Percentiles rank a stretch among this genome's conserved stretches.
Conservation (phyloP, 768 basidiomycete species). For the Holtermannia corniformis region DNA sequence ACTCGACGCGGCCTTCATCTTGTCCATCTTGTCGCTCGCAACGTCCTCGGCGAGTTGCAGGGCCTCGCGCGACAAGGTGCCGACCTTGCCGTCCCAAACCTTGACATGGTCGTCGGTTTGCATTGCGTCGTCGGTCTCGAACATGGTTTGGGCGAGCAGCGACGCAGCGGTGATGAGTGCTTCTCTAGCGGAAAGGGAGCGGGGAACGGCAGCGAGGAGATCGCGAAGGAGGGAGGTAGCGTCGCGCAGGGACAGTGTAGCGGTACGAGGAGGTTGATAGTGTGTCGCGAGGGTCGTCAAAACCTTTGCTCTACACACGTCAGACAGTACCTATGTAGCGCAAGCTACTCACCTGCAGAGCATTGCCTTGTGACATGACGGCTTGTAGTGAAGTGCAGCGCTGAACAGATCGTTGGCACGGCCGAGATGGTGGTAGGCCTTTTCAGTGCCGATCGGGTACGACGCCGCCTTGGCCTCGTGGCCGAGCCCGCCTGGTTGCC, state of each 20-base stretch:
- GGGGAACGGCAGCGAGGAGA: conserved; percentile 22
- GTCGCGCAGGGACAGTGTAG: conserved; percentile 22
- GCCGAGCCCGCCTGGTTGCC: conserved; percentile 30
- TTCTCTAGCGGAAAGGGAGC: conserved; percentile 25
- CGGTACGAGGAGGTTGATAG: conserved; percentile 28
- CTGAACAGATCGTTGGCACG: conserved; percentile 35
- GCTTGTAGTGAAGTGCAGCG: conserved; percentile 22
- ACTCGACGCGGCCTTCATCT: conserved; percentile 13
- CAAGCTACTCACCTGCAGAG: conserved; percentile 19
- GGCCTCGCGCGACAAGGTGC: conserved; percentile 30
- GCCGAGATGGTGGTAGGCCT: conserved; percentile 37
- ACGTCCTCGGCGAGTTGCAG: conserved; percentile 31
- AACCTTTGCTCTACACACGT: conserved; percentile 19
- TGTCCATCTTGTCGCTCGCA: conserved; percentile 30
- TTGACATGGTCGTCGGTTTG: conserved; percentile 15
- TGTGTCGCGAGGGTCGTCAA: conserved; percentile 29
- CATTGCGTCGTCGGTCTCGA: conserved; percentile 25
- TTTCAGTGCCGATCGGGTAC: conserved; percentile 33
- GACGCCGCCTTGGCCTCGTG: conserved; percentile 33
- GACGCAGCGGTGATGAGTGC: conserved; percentile 28
- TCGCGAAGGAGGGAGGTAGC: conserved; percentile 19
- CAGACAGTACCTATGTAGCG: not conserved
- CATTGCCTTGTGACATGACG: conserved; percentile 23
- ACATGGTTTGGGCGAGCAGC: conserved; percentile 21
- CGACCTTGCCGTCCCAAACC: conserved; percentile 33